Evolutionary conservation across 2,329 filamentous ascomycete genomes (phyloP).

Genomic region (Periconia macrospinosa): DNA sequence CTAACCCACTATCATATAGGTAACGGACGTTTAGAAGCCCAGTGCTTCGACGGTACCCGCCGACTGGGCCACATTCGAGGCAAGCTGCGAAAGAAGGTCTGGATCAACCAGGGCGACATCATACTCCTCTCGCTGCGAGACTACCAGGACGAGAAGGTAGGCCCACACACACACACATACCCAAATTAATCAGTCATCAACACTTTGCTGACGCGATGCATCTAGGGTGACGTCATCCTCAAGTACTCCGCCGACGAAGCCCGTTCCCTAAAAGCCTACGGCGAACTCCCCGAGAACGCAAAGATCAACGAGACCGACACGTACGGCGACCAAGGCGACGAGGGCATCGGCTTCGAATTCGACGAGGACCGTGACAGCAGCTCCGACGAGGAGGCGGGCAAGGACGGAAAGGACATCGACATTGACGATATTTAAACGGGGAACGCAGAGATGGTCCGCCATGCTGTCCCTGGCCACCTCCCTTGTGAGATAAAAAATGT

Average conservation of each 20-base stretch:
- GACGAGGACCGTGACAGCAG: constrained; percentile 79
- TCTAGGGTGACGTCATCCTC: constrained; percentile 72
- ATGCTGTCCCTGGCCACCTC: constrained; percentile 37
- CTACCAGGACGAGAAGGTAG: constrained; percentile 84
- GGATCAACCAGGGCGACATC: constrained; percentile 95
- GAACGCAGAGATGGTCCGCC: constrained; percentile 30
- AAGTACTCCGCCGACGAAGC: constrained; percentile 89
- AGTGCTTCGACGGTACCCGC: constrained; percentile 94
- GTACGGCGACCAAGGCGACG: constrained; percentile 86
- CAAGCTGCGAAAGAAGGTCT: constrained; percentile 98
- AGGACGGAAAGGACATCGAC: constrained; percentile 79
- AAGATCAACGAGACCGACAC: constrained; percentile 99
- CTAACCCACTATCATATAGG: neutral
- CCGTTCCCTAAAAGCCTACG: constrained; percentile 91
- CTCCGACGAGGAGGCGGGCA: constrained; percentile 57
- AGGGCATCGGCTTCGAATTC: constrained; percentile 96
- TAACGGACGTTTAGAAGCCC: constrained; percentile 88
- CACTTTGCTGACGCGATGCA: neutral
- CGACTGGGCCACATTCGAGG: constrained; percentile 84
- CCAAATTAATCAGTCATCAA: neutral
- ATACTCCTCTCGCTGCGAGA: constrained; percentile 71
- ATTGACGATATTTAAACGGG: constrained; percentile 82
- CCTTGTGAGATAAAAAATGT: neutral
- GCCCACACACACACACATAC: constrained; percentile 1
- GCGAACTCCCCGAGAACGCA: constrained; percentile 92